Base-by-base conservation (phyloP, 805 yeast species). In the Hanseniaspora singularis region DNA sequence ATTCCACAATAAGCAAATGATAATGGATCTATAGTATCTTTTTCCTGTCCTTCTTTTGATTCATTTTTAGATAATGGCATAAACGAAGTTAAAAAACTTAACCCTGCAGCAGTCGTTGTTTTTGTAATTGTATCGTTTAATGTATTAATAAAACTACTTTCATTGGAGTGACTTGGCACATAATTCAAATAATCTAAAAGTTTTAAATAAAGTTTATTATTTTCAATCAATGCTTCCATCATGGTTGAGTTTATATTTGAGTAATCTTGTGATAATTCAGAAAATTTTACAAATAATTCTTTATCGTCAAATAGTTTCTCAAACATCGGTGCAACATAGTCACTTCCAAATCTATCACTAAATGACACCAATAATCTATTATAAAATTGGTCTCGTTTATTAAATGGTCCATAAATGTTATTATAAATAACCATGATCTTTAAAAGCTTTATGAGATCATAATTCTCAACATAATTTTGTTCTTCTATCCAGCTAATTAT, bases 1-100 rank as follows among this genome's bases (percentile, higher is more conserved):
- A 76, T 81, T 0, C 94, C 92, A 4, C 96, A 81, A 50, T 82
- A 76, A 1, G 86, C 77, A 57, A 78, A 81, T 0, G 79, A 56
- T 10, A 48, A 32, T 8, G 49, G 42, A 15, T 45, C 49, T 20
- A 18, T n/a, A 8, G 22, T 18, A 1, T 15, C 22, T 9, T 22
- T 31, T n/a, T n/a, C n/a, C n/a, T n/a, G n/a, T n/a, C n/a, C n/a
- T n/a, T n/a, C n/a, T 7, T 12, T 20, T 19, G 26, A 10, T 7
- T 33, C 26, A 33, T 18, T 20, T 7, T 4, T 14, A 19, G 4
- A n/a, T 33, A n/a, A n/a, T n/a, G n/a, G 7, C 28, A 26, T 26
- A 14, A 24, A 14, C 23, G 39, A 15, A 9, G 14, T 36, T 4
- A 44, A 24, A 37, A 44, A 27, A 12, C 33, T 37, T 12, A 44